Base-by-base conservation (phyloP, 345 rosid genomes). In the Gossypium raimondii region DNA sequence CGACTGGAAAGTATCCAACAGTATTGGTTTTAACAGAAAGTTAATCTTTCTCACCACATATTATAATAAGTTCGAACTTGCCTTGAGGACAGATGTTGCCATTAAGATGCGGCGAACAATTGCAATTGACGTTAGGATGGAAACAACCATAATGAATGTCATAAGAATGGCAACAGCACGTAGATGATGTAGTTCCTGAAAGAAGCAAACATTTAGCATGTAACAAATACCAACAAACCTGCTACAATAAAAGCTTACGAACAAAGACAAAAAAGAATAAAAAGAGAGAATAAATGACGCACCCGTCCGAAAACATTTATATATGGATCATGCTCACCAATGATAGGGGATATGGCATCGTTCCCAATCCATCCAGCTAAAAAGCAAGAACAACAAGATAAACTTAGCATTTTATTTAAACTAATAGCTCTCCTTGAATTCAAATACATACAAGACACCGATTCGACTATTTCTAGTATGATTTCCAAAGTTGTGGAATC, bases 61-160 rank as follows among this genome's bases (percentile, higher is more conserved):
- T 7, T 29, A 59, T 56, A 20, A 48, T 53, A 16, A 78, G 41
- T 74, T 61, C 22, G 66, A 60, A 85, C 87, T 89, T 75, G 79
- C 99, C 96, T 93, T 93, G 84, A 95, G 97, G 60, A 95, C 98
- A 72, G 99, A 93, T 47, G 99, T 88, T 38, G 97, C 99, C 99
- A 91, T 88, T 34, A 93, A 91, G 78, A 95, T 95, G 81, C 97
- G 88, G 53, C 97, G 94, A 72, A 92, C 86, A 68, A 95, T 89
- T 81, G 98, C 99, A 62, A 95, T 78, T 71, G 99, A 95, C 24
- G 97, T 89, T 53, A 95, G 97, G 80, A 90, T 71, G 64, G 97
- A 82, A 79, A 95, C 86, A 80, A 76, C 81, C 90, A 87, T 88
- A 72, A 93, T 71, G 56, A 85, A 87, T 75, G 98, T 90, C 98